Evolutionary conservation across 208 protist genomes (phyloP).

Genomic region (Histomonas meleagridis): DNA sequence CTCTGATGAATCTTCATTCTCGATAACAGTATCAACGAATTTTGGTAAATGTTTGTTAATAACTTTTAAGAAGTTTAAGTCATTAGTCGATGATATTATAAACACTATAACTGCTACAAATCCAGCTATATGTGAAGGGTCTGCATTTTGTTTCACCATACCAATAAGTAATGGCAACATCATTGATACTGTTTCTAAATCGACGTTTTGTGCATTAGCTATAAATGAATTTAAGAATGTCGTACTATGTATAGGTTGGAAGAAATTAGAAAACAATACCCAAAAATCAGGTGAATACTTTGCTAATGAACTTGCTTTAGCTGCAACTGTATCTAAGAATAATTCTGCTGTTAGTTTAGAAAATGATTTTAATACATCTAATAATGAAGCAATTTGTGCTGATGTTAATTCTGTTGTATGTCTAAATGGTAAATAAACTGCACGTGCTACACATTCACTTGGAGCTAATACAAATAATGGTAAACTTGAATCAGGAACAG

Average conservation of each 20-base stretch:
- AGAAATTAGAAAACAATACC: not conserved
- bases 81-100: not conserved
- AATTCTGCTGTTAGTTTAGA: not conserved
- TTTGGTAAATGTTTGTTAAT: not conserved
- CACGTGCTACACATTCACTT: not conserved
- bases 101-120: not conserved
- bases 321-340: not conserved
- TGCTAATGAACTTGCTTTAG: not conserved
- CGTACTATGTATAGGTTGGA: conserved; percentile 4
- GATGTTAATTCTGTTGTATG: not conserved
- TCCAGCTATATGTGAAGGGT: not conserved
- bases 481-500: not conserved
- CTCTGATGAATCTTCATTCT: not conserved
- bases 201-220: not conserved
- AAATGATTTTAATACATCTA: not conserved
- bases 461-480: not conserved
- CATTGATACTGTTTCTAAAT: not conserved
- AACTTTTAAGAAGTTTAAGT: not conserved
- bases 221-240: conserved; percentile 1
- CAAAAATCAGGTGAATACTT: conserved; percentile 20
- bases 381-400: not conserved
- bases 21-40: not conserved
- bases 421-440: not conserved
- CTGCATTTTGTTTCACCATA: not conserved
- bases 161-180: conserved; percentile 2